Percentiles rank a stretch among this genome's conserved stretches.
Evolutionary conservation across 768 basidiomycete genomes (phyloP).

Genomic region (Boletus huronensis): DNA sequence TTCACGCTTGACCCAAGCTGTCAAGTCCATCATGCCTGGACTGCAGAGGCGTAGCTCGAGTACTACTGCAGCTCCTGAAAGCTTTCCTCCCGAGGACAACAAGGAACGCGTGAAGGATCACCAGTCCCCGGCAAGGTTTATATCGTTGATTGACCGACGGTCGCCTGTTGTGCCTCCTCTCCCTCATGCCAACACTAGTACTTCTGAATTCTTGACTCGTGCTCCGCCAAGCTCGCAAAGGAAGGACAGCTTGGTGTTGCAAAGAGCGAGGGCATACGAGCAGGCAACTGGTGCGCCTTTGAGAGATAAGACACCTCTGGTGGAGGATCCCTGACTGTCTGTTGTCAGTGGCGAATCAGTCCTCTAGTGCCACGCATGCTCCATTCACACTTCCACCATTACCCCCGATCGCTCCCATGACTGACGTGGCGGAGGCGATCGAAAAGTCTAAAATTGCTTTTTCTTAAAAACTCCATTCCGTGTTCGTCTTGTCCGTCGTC

Average conservation of each 20-base stretch:
- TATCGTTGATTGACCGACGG: slow-evolving; percentile 17
- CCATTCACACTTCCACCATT: slow-evolving; percentile 41
- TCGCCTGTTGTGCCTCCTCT: neutral
- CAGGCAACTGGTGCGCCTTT: slow-evolving; percentile 18
- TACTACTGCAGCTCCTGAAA: neutral
- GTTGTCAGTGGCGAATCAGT: neutral
- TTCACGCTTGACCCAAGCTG: slow-evolving; percentile 18
- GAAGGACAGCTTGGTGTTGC: slow-evolving; percentile 30
- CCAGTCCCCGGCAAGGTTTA: slow-evolving; percentile 8
- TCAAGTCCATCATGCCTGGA: slow-evolving; percentile 28
- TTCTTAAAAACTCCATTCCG: neutral
- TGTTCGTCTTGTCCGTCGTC: neutral
- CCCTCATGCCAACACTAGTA: neutral
- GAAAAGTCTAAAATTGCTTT: slow-evolving; percentile 6
- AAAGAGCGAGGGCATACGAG: slow-evolving; percentile 29
- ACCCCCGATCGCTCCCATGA: slow-evolving; percentile 29
- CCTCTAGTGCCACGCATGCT: slow-evolving; percentile 7
- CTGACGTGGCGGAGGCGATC: slow-evolving; percentile 13
- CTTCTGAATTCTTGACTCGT: slow-evolving; percentile 11
- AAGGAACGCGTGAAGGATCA: slow-evolving; percentile 9
- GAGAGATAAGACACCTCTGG: neutral
- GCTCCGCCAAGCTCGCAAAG: slow-evolving; percentile 3
- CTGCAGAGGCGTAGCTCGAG: slow-evolving; percentile 14
- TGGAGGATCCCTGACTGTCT: neutral
- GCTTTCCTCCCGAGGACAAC: slow-evolving; percentile 2